Percentiles rank a stretch among this genome's conserved stretches.
These are phyloP conservation scores for Penicillium sp. DNA, from an alignment of 2,329 filamentous ascomycete genomes.

Conservation along the genomic window DNA sequence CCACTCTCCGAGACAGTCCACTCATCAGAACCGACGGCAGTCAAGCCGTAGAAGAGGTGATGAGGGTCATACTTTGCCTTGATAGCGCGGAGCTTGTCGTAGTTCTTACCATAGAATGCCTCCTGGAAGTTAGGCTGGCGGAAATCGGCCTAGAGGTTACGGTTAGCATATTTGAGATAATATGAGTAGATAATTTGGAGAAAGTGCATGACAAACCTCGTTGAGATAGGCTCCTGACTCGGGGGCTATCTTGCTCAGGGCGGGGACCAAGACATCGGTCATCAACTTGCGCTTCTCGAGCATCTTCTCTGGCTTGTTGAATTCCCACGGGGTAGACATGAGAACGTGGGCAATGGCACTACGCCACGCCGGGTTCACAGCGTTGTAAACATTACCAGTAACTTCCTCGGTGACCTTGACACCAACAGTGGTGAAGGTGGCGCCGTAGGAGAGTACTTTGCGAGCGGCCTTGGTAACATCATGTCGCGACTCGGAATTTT, in stretches of 20 bases:
- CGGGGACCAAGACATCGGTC: constrained; percentile 6
- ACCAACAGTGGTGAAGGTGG: constrained; percentile 3
- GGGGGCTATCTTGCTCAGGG: constrained; percentile 1
- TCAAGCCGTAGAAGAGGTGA: constrained; percentile 11
- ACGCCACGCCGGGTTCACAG: constrained; percentile 8
- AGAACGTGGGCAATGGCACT: constrained; percentile 6
- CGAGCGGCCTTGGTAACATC: constrained; percentile 6
- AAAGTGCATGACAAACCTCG: not conserved
- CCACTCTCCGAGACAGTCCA: constrained; percentile 10
- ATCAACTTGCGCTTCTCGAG: constrained; percentile 2
- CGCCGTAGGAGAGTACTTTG: constrained; percentile 1
- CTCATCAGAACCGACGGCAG: constrained; percentile 14
- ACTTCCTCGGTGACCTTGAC: constrained; percentile 5
- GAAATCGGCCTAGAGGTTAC: constrained; percentile 7
- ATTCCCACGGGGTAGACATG: constrained; percentile 14
- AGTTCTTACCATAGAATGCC: constrained; percentile 13
- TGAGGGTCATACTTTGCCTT: constrained; percentile 17
- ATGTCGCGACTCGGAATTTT: not conserved
- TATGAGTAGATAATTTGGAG: not conserved
- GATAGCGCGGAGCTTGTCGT: constrained; percentile 3
- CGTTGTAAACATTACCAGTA: constrained; percentile 9
- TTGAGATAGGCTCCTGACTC: constrained; percentile 13
- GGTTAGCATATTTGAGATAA: not conserved
- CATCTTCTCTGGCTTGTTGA: constrained; percentile 7
- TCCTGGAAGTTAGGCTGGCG: constrained; percentile 8